A percentile compares a stretch with the other conserved stretches of the same genome.
These are phyloP conservation scores for Colletotrichum costaricense DNA, from an alignment of 2,329 filamentous ascomycete genomes.

Conservation along the genomic window DNA sequence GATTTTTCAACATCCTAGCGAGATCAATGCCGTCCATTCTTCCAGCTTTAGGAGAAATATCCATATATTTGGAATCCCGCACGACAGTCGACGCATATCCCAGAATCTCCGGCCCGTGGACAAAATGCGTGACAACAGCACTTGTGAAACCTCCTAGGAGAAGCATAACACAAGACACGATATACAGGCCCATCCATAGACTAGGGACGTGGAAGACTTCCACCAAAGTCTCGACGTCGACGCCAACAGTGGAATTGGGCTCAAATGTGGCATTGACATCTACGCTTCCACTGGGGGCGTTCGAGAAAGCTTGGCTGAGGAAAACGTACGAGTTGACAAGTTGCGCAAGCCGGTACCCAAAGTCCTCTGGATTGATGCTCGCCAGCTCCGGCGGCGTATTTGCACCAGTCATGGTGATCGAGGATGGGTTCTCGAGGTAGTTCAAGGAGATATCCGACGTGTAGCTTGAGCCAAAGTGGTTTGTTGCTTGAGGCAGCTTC, in stretches of 20 bases:
- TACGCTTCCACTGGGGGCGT: neutral
- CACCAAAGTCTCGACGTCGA: neutral
- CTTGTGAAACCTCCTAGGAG: neutral
- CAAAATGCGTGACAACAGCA: neutral
- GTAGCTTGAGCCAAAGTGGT: neutral
- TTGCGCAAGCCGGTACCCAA: slow-evolving; percentile 10
- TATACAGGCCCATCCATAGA: slow-evolving; percentile 4
- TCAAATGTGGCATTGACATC: neutral
- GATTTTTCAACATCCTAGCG: neutral
- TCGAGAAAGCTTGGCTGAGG: slow-evolving; percentile 10
- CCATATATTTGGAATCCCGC: slow-evolving; percentile 14
- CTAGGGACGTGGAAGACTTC: slow-evolving; percentile 1
- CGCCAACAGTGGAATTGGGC: slow-evolving; percentile 1
- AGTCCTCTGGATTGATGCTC: neutral
- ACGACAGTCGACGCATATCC: slow-evolving; percentile 11
- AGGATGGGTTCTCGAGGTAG: slow-evolving; percentile 15
- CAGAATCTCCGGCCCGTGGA: slow-evolving; percentile 4
- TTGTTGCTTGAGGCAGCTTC: neutral
- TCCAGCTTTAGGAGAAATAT: neutral
- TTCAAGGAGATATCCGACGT: slow-evolving; percentile 3
- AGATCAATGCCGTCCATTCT: slow-evolving; percentile 2
- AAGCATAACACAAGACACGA: slow-evolving; percentile 14
- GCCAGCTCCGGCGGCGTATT: neutral
- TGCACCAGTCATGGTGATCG: neutral
- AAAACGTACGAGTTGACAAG: slow-evolving; percentile 13